Base-by-base conservation (phyloP, 2,329 filamentous ascomycete genomes). In the Penicillium sp. region DNA sequence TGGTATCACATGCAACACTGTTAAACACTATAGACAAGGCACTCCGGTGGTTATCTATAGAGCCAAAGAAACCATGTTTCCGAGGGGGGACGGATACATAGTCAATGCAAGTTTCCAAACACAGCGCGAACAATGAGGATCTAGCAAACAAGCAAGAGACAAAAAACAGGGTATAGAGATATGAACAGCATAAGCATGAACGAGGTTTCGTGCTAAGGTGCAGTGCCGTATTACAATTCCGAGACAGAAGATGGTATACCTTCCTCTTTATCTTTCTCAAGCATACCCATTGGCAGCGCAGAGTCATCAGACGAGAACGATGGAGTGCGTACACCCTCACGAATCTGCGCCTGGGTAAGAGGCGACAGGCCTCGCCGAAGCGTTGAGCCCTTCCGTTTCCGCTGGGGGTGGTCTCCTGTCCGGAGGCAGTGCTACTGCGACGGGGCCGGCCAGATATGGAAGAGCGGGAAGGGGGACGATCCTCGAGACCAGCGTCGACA, bases 241-340 rank as follows among this genome's bases (percentile, higher is more conserved):
- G 57, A 48, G 41, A 54, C 55, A 56, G 58, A 62, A 26, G 51
- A 54, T 36, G 62, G 61, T 51, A 61, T 49, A 45, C 48, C 27
- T 23, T 67, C 58, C 19, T 64, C 64, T 42, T 60, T 67, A n/a
- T 60, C 59, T 39, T 62, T 67, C 19, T 65, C 66, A 13, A 54
- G 60, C 53, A 63, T 50, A 13, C 57, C 64, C 53, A 61, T 49
- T 9, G 64, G 60, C 39, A 61, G 44, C 19, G 63, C 67, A 11
- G 69, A 71, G 47, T 72, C 70, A 19, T 73, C 70, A 16, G 71
- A 74, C 1, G 70, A 71, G 34, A 72, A 68, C 1, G 71, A 71
- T 16, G 67, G 59, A 2, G 63, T 64, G 5, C 61, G 62, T 10
- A 69, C 66, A 38, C 71, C 70, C 42, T 74, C 71, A 18, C 71